Conservation (phyloP, 2,329 filamentous ascomycete species). For the Penicillium sclerotigenum region DNA sequence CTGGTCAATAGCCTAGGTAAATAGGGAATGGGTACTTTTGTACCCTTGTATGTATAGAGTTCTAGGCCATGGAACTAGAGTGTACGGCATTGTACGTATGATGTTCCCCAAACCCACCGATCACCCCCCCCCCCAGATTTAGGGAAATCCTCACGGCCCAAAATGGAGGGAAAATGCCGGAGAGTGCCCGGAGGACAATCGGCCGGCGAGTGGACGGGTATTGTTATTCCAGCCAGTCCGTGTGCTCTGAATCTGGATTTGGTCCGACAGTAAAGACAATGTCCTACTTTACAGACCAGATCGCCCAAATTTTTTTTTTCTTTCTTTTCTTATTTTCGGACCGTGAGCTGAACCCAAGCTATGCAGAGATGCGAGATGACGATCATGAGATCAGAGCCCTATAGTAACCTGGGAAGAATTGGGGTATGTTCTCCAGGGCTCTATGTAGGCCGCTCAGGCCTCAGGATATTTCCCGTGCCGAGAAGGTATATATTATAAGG, state of each 20-base stretch:
- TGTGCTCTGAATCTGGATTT: not conserved
- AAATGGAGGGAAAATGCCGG: not conserved
- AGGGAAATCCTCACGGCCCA: not conserved
- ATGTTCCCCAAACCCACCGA: constrained; percentile 1
- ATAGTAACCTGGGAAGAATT: too few species aligned
- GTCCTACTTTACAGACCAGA: constrained; percentile 3
- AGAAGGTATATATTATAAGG: not conserved
- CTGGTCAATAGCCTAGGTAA: not conserved
- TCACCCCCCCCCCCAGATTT: constrained; percentile 7
- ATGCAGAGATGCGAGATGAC: constrained; percentile 8
- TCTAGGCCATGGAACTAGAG: not conserved
- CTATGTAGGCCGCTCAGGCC: not conserved
- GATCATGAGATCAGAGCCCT: constrained; percentile 9
- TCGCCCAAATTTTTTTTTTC: not conserved
- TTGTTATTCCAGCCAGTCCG: constrained; percentile 6
- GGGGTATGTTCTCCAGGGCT: not conserved
- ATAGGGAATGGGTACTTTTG: not conserved
- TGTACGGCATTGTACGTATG: not conserved
- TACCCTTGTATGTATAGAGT: not conserved
- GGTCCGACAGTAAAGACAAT: constrained; percentile 1
- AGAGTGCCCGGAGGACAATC: constrained; percentile 10
- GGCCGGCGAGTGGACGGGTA: constrained; percentile 2
- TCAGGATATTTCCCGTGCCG: not conserved
- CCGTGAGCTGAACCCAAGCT: constrained; percentile 6
- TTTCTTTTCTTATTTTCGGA: not conserved